Conservation (phyloP, 495 filamentous ascomycete genomes). For the Letharia lupina region DNA sequence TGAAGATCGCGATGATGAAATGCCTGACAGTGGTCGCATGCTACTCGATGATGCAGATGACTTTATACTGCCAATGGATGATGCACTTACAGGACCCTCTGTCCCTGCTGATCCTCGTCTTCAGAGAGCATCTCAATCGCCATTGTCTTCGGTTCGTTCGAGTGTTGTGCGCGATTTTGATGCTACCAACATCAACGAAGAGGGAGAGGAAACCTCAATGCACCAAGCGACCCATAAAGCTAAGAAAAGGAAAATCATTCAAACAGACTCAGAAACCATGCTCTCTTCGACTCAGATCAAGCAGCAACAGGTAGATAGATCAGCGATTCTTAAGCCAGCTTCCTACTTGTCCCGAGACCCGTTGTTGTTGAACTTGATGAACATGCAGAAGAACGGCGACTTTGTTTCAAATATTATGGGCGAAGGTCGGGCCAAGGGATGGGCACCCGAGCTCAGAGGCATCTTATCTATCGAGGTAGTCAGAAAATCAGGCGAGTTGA, state of each 20-base stretch:
- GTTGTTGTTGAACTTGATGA: conserved; percentile 75
- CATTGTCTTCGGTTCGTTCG: conserved; percentile 50
- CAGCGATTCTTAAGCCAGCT: conserved; percentile 69
- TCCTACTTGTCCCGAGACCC: conserved; percentile 80
- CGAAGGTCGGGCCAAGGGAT: conserved; percentile 63
- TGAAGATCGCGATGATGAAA: conserved; percentile 35
- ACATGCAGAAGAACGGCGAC: conserved; percentile 76
- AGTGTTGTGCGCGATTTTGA: conserved; percentile 51
- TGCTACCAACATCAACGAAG: conserved; percentile 38
- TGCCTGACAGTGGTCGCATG: conserved; percentile 36
- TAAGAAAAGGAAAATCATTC: conserved; percentile 70
- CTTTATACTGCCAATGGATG: conserved; percentile 53
- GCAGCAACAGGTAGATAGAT: conserved; percentile 67
- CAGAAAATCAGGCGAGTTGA: conserved; percentile 67
- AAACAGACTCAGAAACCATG: conserved; percentile 57
- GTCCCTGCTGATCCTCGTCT: conserved; percentile 38
- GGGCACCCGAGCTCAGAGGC: conserved; percentile 85
- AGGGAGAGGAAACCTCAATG: conserved; percentile 45
- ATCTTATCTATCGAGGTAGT: conserved; percentile 77
- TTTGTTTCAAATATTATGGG: conserved; percentile 74
- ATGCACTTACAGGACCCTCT: conserved; percentile 33
- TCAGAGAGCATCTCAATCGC: conserved; percentile 56
- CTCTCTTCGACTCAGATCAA: conserved; percentile 55
- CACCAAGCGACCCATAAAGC: conserved; percentile 55
- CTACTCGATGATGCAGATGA: conserved; percentile 52